phyloP scores from a whole-genome alignment of 2,329 filamentous ascomycete species.

The Exutisphaerella laricina region DNA sequence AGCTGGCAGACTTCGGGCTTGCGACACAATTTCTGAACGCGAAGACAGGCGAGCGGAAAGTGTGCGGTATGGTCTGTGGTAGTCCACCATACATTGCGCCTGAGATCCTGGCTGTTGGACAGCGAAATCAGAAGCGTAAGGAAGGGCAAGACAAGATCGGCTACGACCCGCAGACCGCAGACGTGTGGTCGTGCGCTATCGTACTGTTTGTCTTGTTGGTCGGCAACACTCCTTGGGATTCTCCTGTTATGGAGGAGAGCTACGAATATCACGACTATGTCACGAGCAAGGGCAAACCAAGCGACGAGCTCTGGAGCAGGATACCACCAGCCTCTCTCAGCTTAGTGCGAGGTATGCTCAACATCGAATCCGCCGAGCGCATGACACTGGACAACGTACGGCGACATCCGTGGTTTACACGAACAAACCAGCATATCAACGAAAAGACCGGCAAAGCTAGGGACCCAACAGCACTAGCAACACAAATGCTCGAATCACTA shows the following conservation, averaged over 20 bases:
- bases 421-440: slow-evolving; percentile 70
- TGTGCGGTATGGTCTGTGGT: slow-evolving; percentile 84
- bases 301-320: slow-evolving; percentile 80
- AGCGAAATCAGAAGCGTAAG: slow-evolving; percentile 42
- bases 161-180: slow-evolving; percentile 73
- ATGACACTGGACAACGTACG: slow-evolving; percentile 85
- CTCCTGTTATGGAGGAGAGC: slow-evolving; percentile 69
- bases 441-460: slow-evolving; percentile 62
- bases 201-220: slow-evolving; percentile 95
- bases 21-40: slow-evolving; percentile 83
- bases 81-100: slow-evolving; percentile 97
- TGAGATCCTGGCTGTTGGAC: slow-evolving; percentile 63
- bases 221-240: slow-evolving; percentile 97
- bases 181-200: slow-evolving; percentile 96
- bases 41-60: slow-evolving; percentile 68
- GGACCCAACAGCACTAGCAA: slow-evolving; percentile 81
- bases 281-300: slow-evolving; percentile 65
- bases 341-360: slow-evolving; percentile 88
- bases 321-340: slow-evolving; percentile 71
- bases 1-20: slow-evolving; percentile 94
- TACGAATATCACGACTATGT: slow-evolving; percentile 91
- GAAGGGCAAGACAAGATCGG: slow-evolving; percentile 48
- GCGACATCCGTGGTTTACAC: slow-evolving; percentile 90
- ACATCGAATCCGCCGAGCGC: slow-evolving; percentile 64
- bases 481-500: slow-evolving; percentile 86